phyloP scores from a whole-genome alignment of 2,329 filamentous ascomycete genomes.

The Didymella sp. region DNA sequence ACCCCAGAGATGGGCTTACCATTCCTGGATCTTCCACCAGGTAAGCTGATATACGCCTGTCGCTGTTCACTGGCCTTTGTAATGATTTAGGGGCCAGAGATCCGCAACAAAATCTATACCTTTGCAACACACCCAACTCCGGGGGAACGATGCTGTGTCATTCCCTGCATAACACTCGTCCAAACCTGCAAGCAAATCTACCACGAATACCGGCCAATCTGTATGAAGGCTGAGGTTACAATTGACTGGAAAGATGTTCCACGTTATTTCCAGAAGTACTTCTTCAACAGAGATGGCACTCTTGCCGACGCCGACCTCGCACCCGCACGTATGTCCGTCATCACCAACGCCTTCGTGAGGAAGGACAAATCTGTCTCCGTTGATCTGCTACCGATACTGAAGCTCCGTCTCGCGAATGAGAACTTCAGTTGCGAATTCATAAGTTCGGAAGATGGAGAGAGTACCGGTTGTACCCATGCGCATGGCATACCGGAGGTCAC shows the following conservation, averaged over 20 bases:
- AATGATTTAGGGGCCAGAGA: background rate
- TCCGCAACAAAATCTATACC: constrained; percentile 10
- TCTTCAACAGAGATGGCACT: background rate
- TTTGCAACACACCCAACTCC: background rate
- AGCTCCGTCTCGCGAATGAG: background rate
- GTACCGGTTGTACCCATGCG: background rate
- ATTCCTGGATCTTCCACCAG: constrained; percentile 3
- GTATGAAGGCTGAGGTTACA: background rate
- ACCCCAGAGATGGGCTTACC: too few species aligned
- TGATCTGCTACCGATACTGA: constrained; percentile 5
- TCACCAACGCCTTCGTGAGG: background rate
- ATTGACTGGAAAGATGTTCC: constrained; percentile 11
- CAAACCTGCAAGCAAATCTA: constrained; percentile 1
- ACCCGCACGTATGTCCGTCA: constrained; percentile 5
- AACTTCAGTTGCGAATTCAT: constrained; percentile 2
- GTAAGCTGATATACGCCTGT: background rate
- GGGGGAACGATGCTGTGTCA: background rate
- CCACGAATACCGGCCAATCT: constrained; percentile 8
- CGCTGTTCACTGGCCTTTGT: too few species aligned
- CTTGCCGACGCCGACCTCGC: background rate
- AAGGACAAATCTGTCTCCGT: background rate
- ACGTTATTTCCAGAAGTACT: constrained; percentile 1
- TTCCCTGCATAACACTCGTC: background rate
- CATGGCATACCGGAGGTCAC: background rate
- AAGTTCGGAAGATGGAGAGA: background rate